Evolutionary conservation across 1,284 basidiomycete species (phyloP).

Genomic region (Caloboletus firmus): DNA sequence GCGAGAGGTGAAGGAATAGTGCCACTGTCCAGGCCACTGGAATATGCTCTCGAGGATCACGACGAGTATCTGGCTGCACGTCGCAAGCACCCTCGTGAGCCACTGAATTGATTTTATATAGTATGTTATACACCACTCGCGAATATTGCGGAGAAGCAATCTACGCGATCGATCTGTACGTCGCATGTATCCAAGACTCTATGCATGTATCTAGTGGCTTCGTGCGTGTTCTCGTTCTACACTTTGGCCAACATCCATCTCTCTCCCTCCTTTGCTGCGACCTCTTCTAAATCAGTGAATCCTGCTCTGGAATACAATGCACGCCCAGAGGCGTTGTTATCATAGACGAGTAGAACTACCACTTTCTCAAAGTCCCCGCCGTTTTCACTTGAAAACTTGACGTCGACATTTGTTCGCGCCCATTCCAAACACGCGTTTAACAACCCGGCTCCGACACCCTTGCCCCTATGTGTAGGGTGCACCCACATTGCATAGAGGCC

Average conservation of each 20-base stretch:
- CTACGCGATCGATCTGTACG: not conserved
- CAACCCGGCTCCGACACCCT: conserved; percentile 30
- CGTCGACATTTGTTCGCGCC: conserved; percentile 22
- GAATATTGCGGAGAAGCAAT: not conserved
- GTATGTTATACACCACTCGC: no score
- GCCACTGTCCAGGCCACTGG: conserved; percentile 11
- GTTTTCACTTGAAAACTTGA: not conserved
- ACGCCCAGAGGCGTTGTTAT: conserved; percentile 15
- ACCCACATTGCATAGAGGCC: conserved; percentile 40
- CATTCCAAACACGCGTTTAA: conserved; percentile 24
- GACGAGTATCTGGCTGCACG: conserved; percentile 9
- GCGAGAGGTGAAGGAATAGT: conserved; percentile 35
- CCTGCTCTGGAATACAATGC: conserved; percentile 24
- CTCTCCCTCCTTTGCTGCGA: conserved; percentile 12
- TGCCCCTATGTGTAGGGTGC: conserved; percentile 35
- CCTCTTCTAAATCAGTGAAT: conserved; percentile 18
- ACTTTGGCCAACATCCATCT: conserved; percentile 24
- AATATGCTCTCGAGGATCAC: conserved; percentile 10
- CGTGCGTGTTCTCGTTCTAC: no score
- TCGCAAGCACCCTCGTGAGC: conserved; percentile 17
- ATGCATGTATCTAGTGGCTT: not conserved
- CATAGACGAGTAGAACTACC: conserved; percentile 16
- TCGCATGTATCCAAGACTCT: not conserved
- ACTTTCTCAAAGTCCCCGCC: conserved; percentile 14
- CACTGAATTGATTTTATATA: not conserved